A percentile compares a stretch with the other conserved stretches of the same genome.
phyloP scores from a whole-genome alignment of 768 basidiomycete genomes.

The Leccinum olivaceopallidum region DNA sequence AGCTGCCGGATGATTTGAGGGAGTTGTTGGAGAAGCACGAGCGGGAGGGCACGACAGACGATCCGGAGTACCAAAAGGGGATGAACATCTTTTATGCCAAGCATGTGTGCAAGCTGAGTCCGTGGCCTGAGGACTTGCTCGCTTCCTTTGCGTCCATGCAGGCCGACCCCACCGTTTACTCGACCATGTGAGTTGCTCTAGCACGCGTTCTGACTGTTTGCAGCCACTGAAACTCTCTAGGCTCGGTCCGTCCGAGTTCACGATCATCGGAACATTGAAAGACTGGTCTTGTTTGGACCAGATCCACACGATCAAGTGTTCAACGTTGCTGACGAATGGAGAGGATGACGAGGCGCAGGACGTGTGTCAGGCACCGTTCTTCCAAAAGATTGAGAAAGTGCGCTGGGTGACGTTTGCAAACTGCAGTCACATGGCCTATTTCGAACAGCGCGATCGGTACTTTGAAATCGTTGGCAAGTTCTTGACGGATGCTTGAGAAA shows the following conservation, averaged over 20 bases:
- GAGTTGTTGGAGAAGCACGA: conserved; percentile 36
- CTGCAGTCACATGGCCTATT: conserved; percentile 19
- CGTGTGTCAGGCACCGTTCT: conserved; percentile 34
- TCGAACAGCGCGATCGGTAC: conserved; percentile 21
- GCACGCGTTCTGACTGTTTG: not conserved
- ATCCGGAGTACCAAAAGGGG: conserved; percentile 35
- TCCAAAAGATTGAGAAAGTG: conserved; percentile 32
- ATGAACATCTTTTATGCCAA: conserved; percentile 33
- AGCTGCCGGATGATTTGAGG: conserved; percentile 30
- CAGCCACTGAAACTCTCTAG: not conserved
- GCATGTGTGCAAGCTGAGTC: conserved; percentile 37
- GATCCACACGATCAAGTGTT: conserved; percentile 39
- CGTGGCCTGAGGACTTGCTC: conserved; percentile 36
- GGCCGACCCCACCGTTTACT: conserved; percentile 36
- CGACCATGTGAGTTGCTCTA: conserved; percentile 32
- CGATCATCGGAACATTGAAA: conserved; percentile 41
- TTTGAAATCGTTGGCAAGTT: conserved; percentile 20
- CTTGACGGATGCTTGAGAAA: conserved; percentile 8
- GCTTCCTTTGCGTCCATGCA: conserved; percentile 27
- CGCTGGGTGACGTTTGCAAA: conserved; percentile 38
- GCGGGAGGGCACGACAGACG: conserved; percentile 31
- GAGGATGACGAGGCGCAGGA: conserved; percentile 41
- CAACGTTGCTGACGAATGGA: conserved; percentile 42
- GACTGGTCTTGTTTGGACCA: conserved; percentile 48
- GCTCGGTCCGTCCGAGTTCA: conserved; percentile 37